Conservation (phyloP, 2,329 filamentous ascomycete genomes). For the Fusarium marasasianum region DNA sequence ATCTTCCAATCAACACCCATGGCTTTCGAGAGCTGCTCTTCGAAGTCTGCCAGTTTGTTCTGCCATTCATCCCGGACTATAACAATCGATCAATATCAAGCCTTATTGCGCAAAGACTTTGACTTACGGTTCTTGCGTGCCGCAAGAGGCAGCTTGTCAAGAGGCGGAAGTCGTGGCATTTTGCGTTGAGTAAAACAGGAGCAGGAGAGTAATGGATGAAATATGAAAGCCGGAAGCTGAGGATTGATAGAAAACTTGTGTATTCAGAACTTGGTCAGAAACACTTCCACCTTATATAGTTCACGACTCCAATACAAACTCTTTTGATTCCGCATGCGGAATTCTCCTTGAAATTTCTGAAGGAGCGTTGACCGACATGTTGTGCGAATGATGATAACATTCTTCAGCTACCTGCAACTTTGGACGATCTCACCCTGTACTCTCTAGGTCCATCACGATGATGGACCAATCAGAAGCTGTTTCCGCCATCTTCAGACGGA, state of each 20-base stretch:
- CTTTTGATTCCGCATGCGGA: not conserved
- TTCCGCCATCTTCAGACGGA: not conserved
- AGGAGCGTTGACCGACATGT: fast-evolving
- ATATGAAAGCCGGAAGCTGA: not conserved
- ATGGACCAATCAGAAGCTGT: not conserved
- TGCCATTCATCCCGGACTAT: not conserved
- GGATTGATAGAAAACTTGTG: not conserved
- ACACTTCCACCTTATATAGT: fast-evolving
- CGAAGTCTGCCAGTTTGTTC: not conserved
- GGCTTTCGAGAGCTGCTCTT: not conserved
- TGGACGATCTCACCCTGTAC: not conserved
- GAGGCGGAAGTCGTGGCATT: not conserved
- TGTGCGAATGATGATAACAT: not conserved
- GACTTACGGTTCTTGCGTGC: not conserved
- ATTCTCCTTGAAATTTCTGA: fast-evolving
- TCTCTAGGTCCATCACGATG: fast-evolving
- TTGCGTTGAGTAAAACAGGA: not conserved
- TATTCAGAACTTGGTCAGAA: fast-evolving
- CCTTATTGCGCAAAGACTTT: fast-evolving
- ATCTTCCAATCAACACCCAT: not conserved
- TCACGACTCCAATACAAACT: fast-evolving
- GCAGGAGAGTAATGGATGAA: too few relatives aligned
- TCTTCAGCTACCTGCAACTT: not conserved
- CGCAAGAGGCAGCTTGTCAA: not conserved
- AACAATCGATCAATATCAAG: fast-evolving